These are phyloP conservation scores for Biscogniauxia marginata DNA, from an alignment of 2,329 filamentous ascomycete genomes.

Conservation along the genomic window DNA sequence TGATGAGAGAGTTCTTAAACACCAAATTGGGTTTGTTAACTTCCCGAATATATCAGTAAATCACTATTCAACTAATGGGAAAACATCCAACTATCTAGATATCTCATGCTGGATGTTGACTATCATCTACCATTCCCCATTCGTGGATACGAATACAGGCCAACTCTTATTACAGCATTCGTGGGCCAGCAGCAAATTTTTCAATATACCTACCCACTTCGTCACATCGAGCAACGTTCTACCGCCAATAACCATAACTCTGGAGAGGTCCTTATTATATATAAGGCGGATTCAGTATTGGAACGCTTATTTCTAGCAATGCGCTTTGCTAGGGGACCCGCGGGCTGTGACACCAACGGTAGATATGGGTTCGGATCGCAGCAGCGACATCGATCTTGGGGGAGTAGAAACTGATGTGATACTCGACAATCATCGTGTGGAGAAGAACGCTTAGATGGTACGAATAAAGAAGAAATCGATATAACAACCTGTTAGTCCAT, in stretches of 20 bases:
- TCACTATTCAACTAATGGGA: no score
- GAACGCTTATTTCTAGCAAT: not conserved
- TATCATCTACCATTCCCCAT: not conserved
- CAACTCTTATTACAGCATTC: not conserved
- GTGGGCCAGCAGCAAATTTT: not conserved
- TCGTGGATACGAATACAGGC: not conserved
- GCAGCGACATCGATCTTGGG: slow-evolving; percentile 7
- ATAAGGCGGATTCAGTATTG: not conserved
- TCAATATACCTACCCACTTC: not conserved
- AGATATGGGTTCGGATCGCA: slow-evolving; percentile 13
- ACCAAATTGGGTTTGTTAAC: no score
- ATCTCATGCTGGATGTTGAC: no score
- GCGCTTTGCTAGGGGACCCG: not conserved
- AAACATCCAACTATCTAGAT: no score
- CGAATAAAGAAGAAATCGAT: not conserved
- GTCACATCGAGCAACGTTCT: not conserved
- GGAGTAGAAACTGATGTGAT: not conserved
- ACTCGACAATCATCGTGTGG: not conserved
- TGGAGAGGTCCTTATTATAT: not conserved
- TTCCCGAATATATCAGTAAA: no score
- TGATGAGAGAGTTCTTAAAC: no score
- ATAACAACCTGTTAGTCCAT: not conserved
- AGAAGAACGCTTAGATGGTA: not conserved
- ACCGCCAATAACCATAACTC: not conserved
- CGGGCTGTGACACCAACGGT: slow-evolving; percentile 17